Evolutionary conservation across 306 rosid genomes (phyloP).

Genomic region (Adenanthera pavonina): DNA sequence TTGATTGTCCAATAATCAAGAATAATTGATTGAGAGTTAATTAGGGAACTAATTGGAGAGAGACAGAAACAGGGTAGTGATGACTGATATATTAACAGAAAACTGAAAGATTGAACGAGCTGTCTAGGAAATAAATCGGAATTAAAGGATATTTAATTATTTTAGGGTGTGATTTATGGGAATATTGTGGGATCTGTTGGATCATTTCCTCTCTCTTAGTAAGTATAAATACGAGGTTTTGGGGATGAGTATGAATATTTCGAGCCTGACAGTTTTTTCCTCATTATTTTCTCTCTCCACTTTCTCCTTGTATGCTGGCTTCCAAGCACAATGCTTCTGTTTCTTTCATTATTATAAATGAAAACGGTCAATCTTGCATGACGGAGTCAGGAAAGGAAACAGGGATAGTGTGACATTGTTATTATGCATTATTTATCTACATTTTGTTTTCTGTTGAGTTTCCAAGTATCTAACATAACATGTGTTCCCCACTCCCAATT

Average conservation of each 20-base stretch:
- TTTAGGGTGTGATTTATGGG: not conserved
- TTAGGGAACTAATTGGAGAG: not conserved
- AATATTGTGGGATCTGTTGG: constrained; percentile 1
- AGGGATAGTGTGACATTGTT: not conserved
- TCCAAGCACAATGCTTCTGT: not conserved
- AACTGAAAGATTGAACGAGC: not conserved
- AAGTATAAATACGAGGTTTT: not conserved
- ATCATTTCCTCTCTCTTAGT: not conserved
- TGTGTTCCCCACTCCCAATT: not conserved
- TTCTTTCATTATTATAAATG: not conserved
- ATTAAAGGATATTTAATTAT: not conserved
- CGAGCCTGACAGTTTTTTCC: not conserved
- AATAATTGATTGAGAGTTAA: not conserved
- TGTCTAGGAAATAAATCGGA: not conserved
- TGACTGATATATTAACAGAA: not conserved
- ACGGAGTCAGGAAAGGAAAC: not conserved
- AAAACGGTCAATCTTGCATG: not conserved
- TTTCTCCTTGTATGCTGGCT: not conserved
- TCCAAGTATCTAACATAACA: not conserved
- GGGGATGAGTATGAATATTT: not conserved
- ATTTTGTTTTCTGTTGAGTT: not conserved
- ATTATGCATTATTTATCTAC: not conserved
- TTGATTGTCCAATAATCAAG: not conserved
- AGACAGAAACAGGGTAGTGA: not conserved
- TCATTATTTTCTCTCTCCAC: not conserved